Evolutionary conservation across 2,329 filamentous ascomycete genomes (phyloP).

Genomic region (Colletotrichum sidae): DNA sequence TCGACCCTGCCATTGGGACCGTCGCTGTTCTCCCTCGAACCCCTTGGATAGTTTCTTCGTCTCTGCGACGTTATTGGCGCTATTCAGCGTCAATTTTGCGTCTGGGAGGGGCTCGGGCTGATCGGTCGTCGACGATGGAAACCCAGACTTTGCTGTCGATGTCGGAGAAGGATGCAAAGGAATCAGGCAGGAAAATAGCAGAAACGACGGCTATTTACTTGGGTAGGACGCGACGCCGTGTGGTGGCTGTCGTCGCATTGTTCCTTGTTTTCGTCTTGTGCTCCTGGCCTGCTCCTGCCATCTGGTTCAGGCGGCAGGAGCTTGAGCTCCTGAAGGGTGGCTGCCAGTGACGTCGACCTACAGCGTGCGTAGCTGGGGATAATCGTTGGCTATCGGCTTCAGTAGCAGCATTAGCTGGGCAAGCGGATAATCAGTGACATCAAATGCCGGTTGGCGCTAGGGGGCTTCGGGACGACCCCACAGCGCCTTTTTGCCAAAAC

Average conservation of each 20-base stretch:
- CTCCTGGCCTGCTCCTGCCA: no score
- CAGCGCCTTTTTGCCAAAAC: slow-evolving; percentile 12
- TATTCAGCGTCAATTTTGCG: no score
- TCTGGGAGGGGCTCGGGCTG: no score
- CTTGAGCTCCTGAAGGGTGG: slow-evolving; percentile 16
- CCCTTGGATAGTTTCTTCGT: no score
- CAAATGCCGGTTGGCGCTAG: not conserved
- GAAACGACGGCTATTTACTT: not conserved
- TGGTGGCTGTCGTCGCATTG: slow-evolving; percentile 12
- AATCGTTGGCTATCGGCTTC: not conserved
- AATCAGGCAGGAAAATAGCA: not conserved
- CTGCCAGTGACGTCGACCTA: slow-evolving; percentile 30
- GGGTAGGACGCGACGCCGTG: not conserved
- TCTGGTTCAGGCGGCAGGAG: not conserved
- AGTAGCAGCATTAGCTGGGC: fast-evolving
- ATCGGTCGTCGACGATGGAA: no score
- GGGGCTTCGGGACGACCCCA: not conserved
- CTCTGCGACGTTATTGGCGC: no score
- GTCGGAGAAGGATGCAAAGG: no score
- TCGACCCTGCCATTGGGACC: slow-evolving; percentile 44
- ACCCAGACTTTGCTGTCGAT: no score
- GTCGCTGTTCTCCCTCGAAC: no score
- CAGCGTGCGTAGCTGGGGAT: slow-evolving; percentile 13
- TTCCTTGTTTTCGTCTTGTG: slow-evolving; percentile 28
- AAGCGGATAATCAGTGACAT: slow-evolving; percentile 2